phyloP scores from a whole-genome alignment of 495 filamentous ascomycete species.

The Echria macrotheca region DNA sequence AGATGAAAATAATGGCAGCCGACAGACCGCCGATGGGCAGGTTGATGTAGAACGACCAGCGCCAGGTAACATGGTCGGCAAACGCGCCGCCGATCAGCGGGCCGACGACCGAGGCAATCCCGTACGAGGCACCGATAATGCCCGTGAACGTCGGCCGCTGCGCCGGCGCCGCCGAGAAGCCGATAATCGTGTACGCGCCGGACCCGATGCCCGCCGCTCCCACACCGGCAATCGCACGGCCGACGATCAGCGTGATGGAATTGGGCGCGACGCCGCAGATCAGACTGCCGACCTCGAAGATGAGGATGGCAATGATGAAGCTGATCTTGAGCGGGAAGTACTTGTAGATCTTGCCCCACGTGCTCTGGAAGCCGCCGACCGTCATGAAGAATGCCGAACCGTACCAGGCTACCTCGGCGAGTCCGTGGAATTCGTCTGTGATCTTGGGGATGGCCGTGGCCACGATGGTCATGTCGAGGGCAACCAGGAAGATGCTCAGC shows the following conservation, averaged over 20 bases:
- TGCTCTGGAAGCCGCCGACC: constrained; percentile 31
- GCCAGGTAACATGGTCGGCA: constrained; percentile 34
- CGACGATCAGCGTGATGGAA: constrained; percentile 50
- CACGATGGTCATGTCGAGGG: constrained; percentile 49
- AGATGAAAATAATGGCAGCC: constrained; percentile 50
- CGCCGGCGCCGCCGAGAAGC: constrained; percentile 36
- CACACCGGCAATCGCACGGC: constrained; percentile 51
- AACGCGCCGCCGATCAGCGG: constrained; percentile 29
- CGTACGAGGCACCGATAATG: constrained; percentile 41
- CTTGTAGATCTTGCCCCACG: constrained; percentile 37
- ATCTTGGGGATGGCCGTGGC: constrained; percentile 46
- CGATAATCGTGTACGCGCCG: constrained; percentile 40
- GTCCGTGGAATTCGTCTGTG: constrained; percentile 38
- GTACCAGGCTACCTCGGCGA: constrained; percentile 48
- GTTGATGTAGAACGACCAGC: constrained; percentile 82
- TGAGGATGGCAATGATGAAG: constrained; percentile 37
- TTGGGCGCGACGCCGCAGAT: constrained; percentile 53
- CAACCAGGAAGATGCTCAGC: constrained; percentile 45
- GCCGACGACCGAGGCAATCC: constrained; percentile 38
- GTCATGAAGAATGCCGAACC: constrained; percentile 39
- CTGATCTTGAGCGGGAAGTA: constrained; percentile 38
- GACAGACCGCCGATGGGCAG: constrained; percentile 62
- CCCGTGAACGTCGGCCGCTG: constrained; percentile 46
- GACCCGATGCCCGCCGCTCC: constrained; percentile 42
- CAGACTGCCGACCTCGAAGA: constrained; percentile 51